phyloP scores from a whole-genome alignment of 805 yeast species.

The Saccharomycopsis sp. region DNA sequence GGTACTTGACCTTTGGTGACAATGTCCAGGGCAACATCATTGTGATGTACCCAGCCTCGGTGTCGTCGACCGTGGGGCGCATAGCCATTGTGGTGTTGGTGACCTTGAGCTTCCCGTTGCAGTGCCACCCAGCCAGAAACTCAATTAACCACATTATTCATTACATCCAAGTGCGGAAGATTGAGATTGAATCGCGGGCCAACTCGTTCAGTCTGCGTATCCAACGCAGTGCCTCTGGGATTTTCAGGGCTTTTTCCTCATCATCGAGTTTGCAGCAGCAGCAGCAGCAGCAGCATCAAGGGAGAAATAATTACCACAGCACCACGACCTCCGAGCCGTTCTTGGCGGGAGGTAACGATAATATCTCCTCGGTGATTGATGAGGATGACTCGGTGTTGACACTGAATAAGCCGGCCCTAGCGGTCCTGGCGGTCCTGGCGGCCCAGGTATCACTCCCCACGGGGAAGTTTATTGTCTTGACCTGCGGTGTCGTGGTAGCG shows the following conservation, averaged over 20 bases:
- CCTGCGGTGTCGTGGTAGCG: constrained; percentile 36
- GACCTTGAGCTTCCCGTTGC: constrained; percentile 77
- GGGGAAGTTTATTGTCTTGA: constrained; percentile 31
- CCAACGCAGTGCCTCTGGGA: constrained; percentile 14
- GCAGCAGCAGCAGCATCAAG: too few species aligned
- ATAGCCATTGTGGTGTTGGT: constrained; percentile 74
- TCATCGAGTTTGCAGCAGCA: too few species aligned
- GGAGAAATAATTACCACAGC: background rate
- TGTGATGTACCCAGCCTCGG: constrained; percentile 57
- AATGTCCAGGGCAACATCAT: constrained; percentile 72
- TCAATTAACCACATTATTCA: constrained; percentile 66
- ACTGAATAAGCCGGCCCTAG: background rate
- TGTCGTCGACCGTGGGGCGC: constrained; percentile 69
- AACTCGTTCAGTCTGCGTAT: constrained; percentile 14
- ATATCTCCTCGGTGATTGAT: constrained; percentile 9
- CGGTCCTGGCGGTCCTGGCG: too few species aligned
- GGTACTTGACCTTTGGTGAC: constrained; percentile 83
- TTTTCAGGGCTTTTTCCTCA: constrained; percentile 17
- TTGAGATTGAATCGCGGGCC: constrained; percentile 20
- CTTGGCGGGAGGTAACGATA: constrained; percentile 2
- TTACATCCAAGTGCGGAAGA: constrained; percentile 29
- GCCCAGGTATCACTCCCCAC: constrained; percentile 18
- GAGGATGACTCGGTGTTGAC: constrained; percentile 2
- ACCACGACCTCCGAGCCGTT: background rate
- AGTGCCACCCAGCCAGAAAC: constrained; percentile 83